Percentiles rank a stretch among this genome's conserved stretches.
phyloP scores from a whole-genome alignment of 805 yeast species.

The Candida yuanshanica region DNA sequence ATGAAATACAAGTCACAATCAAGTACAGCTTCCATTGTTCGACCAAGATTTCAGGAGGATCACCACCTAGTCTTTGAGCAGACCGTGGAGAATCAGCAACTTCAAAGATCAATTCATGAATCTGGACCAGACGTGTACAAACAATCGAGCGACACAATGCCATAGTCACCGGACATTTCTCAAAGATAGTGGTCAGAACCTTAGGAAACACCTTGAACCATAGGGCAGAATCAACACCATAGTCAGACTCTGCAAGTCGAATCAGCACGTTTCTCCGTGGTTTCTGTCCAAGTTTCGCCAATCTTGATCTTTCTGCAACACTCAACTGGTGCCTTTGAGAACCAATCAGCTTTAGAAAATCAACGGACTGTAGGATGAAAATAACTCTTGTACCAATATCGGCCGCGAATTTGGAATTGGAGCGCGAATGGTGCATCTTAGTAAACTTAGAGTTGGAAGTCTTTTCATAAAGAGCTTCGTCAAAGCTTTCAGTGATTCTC shows the following conservation, averaged over 20 bases:
- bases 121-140: conserved; percentile 81
- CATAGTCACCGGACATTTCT: conserved; percentile 84
- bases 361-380: conserved; percentile 67
- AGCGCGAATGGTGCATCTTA: conserved; percentile 37
- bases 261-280: conserved; percentile 64
- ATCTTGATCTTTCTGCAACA: conserved; percentile 73
- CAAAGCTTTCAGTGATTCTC: conserved; percentile 79
- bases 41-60: conserved; percentile 64
- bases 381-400: conserved; percentile 73
- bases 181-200: conserved; percentile 64
- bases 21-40: conserved; percentile 88
- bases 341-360: conserved; percentile 57
- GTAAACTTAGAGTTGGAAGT: conserved; percentile 22
- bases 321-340: conserved; percentile 43
- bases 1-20: conserved; percentile 85
- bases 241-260: conserved; percentile 80
- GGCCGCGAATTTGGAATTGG: conserved; percentile 66
- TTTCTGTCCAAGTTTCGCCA: conserved; percentile 52
- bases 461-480: conserved; percentile 65
- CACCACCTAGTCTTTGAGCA: conserved; percentile 22
- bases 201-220: conserved; percentile 90
- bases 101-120: conserved; percentile 62
- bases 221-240: conserved; percentile 93
- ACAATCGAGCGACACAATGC: conserved; percentile 90
- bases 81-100: conserved; percentile 39